These are phyloP conservation scores for Cercospora sojina DNA, from an alignment of 2,329 filamentous ascomycete species.

Conservation along the genomic window DNA sequence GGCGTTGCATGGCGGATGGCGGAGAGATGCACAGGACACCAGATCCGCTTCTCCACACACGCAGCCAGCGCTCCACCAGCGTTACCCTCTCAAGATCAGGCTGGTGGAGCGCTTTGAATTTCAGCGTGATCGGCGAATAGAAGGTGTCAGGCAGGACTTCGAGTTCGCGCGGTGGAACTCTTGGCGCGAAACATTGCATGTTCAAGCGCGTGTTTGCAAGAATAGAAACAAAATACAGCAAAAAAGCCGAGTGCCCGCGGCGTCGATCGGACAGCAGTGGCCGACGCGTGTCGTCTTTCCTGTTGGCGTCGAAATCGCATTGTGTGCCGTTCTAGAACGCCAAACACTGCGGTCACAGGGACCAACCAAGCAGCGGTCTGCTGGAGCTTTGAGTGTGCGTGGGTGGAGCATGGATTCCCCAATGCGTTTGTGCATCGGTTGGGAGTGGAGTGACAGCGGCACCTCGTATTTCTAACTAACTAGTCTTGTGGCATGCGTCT, in stretches of 20 bases:
- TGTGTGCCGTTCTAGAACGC: constrained; percentile 1
- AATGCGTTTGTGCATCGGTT: constrained; percentile 4
- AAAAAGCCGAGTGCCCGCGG: neutral
- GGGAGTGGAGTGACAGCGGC: neutral
- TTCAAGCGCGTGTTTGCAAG: neutral
- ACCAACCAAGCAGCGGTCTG: neutral
- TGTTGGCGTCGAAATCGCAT: constrained; percentile 1
- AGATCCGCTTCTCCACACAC: neutral
- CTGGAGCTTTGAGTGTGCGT: neutral
- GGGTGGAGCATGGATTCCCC: neutral
- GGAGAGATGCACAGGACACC: neutral
- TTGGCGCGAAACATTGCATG: neutral
- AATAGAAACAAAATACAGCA: neutral
- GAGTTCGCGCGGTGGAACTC: neutral
- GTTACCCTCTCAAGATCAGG: neutral
- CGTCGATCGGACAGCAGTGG: neutral
- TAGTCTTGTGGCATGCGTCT: neutral
- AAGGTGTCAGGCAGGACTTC: constrained; percentile 1
- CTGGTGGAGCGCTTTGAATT: neutral
- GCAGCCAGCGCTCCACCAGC: neutral
- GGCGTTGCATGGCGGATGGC: neutral
- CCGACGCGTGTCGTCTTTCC: constrained; percentile 8
- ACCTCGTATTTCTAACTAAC: neutral
- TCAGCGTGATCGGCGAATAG: constrained; percentile 7
- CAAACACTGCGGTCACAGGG: neutral